Evolutionary conservation across 2,329 filamentous ascomycete species (phyloP), one percentile per base, ranked within the genome.

Genomic region (Pseudodiploospora longispora): DNA sequence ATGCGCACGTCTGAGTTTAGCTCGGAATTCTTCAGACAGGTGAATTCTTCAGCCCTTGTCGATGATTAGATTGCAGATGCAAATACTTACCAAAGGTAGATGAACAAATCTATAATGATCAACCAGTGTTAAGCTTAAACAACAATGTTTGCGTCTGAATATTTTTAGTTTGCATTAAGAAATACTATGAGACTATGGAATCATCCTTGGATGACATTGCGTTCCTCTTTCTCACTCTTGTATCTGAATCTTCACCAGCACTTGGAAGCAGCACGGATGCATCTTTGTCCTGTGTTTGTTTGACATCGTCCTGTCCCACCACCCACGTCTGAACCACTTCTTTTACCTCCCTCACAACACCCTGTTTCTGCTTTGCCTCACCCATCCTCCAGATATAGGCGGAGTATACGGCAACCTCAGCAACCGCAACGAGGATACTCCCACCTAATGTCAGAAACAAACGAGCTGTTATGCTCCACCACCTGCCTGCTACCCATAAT

Each of bases 331-430:
- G 74, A 12, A 86, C 65, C 29, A 91, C 75, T 57, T 86, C 70
- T 62, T 80, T 86, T 12, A 77, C 71, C 63, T 89, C 86, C 33
- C 73, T 74, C 36, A 73, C 67, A 45, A 70, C 73, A 46, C 69
- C 72, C 50, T 85, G 80, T 51, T 73, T 77, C 50, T 71, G 70
- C 59, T 83, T 86, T 1, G 83, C 82, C 52, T 88, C 75, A 1
- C 74, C 71, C 55, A 90, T 72, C 48, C 84, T 78, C 69, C 83
- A 79, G 37, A 87, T 71, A 57, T 89, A 93, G 4, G 82, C 83
- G 6, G 76, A 75, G 57, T 91, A 91, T 5, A 93, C 82, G 1
- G 76, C 82, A 1, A 91, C 83, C 61, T 93, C 87, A 0, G 85
- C 85, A 31, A 88, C 66, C 2, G 79, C 85, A 0, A 91, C 83